Base-by-base conservation (phyloP, 2,329 filamentous ascomycete species). In the Zymoseptoria pseudotritici region DNA sequence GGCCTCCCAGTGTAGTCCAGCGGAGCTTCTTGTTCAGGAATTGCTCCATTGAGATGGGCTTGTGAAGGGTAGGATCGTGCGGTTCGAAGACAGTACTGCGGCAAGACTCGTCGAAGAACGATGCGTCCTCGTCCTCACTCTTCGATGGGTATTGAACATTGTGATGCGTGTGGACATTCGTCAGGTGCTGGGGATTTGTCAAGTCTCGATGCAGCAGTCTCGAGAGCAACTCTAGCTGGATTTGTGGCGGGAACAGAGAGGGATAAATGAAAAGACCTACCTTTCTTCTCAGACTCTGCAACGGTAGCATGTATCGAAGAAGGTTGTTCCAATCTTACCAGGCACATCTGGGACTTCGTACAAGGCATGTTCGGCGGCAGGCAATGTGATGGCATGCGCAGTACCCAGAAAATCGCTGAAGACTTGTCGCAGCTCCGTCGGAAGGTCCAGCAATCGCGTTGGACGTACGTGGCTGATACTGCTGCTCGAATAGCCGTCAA, bases 1-100 rank as follows among this genome's bases (percentile, higher is more conserved):
- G 94, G 0, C 91, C 93, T 55, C 94, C 94, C 2, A 99, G 83
- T 0, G 93, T 97, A 50, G 95, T 84, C 94, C 94, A 99, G 66
- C 93, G 90, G 22, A 97, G 82, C 63, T 90, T 92, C 63, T 87
- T 88, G 59, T 86, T 83, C 51, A 97, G 79, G 29, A 93, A 84
- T 69, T 87, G 86, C 54, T 83, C 79, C 57, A 89, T 79, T 2
- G 83, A 82, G 9, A 97, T 78, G 2, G 90, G 81, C 62, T 87
- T 89, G 75, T 97, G 92, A n/a, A 91, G 75, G 0, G 73, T 65
- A 0, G 88, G 79, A 68, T 96, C 86, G 58, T 89, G 88, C 6
- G 93, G 90, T 10, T 52, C 17, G 22, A 73, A 73, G 1, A 67
- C 58, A 9, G 24, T 63, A 54, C 29, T 75, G 59, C 50, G 64